Percentiles rank a stretch among this genome's conserved stretches.
These are phyloP conservation scores for Venturia oleaginea DNA, from an alignment of 2,329 filamentous ascomycete species.

Conservation along the genomic window DNA sequence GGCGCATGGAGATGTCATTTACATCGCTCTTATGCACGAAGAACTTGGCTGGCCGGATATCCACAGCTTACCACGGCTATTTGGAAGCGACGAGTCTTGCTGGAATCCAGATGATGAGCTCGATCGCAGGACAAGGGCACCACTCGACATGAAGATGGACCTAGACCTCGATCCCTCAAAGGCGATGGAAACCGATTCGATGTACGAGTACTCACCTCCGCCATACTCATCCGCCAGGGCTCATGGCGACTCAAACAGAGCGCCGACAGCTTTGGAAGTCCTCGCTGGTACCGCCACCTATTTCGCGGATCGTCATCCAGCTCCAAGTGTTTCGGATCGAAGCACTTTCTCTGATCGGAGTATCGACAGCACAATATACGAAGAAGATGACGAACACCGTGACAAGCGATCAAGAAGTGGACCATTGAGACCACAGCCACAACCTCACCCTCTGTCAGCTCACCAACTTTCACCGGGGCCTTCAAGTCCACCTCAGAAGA, in stretches of 20 bases:
- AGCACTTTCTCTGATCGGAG: slow-evolving; percentile 11
- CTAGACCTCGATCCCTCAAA: slow-evolving; percentile 19
- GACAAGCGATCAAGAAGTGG: slow-evolving; percentile 21
- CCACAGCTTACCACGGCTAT: slow-evolving; percentile 25
- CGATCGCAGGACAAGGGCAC: slow-evolving; percentile 24
- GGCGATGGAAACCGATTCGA: slow-evolving; percentile 31
- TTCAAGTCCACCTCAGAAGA: slow-evolving; percentile 16
- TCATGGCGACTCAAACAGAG: not conserved
- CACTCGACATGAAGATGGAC: slow-evolving; percentile 12
- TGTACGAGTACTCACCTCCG: slow-evolving; percentile 35
- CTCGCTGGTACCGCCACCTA: slow-evolving; percentile 10
- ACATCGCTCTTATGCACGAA: slow-evolving; percentile 31
- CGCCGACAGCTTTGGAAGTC: slow-evolving; percentile 4
- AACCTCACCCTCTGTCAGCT: not conserved
- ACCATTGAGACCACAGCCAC: not conserved
- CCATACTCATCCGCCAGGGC: slow-evolving; percentile 22
- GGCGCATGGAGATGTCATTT: slow-evolving; percentile 32
- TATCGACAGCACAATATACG: slow-evolving; percentile 8
- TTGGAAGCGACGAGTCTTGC: slow-evolving; percentile 27
- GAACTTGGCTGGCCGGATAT: slow-evolving; percentile 33
- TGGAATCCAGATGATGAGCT: slow-evolving; percentile 32
- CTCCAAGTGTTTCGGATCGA: slow-evolving; percentile 12
- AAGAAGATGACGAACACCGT: slow-evolving; percentile 30
- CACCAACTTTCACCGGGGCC: not conserved
- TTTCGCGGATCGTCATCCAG: not conserved